A percentile compares a stretch with the other conserved stretches of the same genome.
Conservation (phyloP, 2,329 filamentous ascomycete genomes). For the Phyllosticta ampelicida region DNA sequence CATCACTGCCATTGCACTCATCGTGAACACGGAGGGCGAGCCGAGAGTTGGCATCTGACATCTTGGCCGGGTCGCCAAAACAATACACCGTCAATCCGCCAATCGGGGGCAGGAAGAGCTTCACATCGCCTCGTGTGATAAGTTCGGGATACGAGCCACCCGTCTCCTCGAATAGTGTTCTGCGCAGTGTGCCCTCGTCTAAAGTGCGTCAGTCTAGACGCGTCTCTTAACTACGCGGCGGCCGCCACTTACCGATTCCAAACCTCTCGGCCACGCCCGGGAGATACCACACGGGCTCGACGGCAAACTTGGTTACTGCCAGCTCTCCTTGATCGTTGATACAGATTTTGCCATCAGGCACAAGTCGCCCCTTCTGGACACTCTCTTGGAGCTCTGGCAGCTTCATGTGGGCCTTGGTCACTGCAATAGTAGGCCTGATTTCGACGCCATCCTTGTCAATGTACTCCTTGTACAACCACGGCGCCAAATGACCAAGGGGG, state of each 20-base stretch:
- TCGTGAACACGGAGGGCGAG: constrained; percentile 79
- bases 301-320: constrained; percentile 90
- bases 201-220: neutral
- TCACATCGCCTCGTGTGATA: constrained; percentile 89
- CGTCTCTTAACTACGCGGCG: neutral
- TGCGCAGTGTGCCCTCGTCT: constrained; percentile 78
- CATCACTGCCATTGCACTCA: constrained; percentile 92
- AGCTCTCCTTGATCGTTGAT: constrained; percentile 78
- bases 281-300: constrained; percentile 66
- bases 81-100: constrained; percentile 93
- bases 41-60: constrained; percentile 72
- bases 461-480: constrained; percentile 70
- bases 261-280: constrained; percentile 73
- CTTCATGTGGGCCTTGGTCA: constrained; percentile 92
- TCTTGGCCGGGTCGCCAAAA: constrained; percentile 89
- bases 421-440: constrained; percentile 79
- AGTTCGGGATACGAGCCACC: constrained; percentile 94
- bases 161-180: constrained; percentile 87
- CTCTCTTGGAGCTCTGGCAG: constrained; percentile 89
- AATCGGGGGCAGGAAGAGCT: constrained; percentile 90
- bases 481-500: constrained; percentile 77
- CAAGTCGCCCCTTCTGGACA: constrained; percentile 65
- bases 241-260: constrained; percentile 53
- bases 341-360: constrained; percentile 79
- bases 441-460: constrained; percentile 73